Base-by-base conservation (phyloP, 2,329 filamentous ascomycete genomes). In the Aspergillus novoparasiticus region DNA sequence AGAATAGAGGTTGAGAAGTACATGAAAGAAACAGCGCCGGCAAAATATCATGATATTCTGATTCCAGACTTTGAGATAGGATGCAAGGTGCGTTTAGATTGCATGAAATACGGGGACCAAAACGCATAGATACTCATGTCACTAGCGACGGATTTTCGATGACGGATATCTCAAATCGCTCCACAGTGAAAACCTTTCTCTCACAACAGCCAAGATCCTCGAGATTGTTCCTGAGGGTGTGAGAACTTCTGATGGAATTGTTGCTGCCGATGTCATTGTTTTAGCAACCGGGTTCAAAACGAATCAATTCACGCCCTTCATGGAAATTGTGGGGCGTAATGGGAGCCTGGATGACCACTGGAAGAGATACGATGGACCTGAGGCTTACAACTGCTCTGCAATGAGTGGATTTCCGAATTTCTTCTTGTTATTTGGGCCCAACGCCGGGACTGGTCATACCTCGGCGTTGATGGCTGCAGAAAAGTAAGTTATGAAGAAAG, bases 311-410 rank as follows among this genome's bases (percentile, higher is more conserved):
- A 45, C 68, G 2, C 66, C 69, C 1, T 69, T 66, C 26, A 73
- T 70, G 59, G 62, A 73, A 28, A 58, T 76, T 10, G 28, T 64
- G 12, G 73, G 73, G 11, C 68, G 69, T 23, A 60, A 71, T 57
- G 70, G 71, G 19, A 68, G 41, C 23, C 51, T 75, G 50, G 26
- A 55, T 10, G 62, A 75, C 14, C 67, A 72, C 51, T 75, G 73
- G 72, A 28, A 62, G 9, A 57, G 68, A 43, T 81, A 84, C 58
- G 86, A 83, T 8, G 88, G 87, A 0, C 78, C 85, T 0, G 84
- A 83, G 56, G 88, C 87, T 0, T 90, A 90, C 69, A 84, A 87
- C 64, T 83, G 83, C 45, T 83, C 82, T 0, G 81, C 81, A 1
- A 73, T 89, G 69, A 84, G 82, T 66, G 85, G 83, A 0, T 89